Base-by-base conservation (phyloP, 257 asterid genomes). In the Scutellaria barbata region DNA sequence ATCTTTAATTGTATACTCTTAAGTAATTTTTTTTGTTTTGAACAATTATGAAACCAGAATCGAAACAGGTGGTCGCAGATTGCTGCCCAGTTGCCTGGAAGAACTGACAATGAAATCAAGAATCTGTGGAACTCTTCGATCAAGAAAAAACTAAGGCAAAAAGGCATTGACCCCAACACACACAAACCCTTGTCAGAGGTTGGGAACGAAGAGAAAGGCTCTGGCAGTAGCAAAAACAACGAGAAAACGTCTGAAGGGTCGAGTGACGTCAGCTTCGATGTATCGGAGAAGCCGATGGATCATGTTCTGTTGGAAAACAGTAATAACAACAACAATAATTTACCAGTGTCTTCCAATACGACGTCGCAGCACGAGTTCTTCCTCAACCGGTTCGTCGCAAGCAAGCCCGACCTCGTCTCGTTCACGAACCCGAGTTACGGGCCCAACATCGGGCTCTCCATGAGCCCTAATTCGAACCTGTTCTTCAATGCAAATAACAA, bases 71-170 rank as follows among this genome's bases (percentile, higher is more conserved):
- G 98, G 98, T 90, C 98, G 0, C 98, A 93, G 62, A 93, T 93
- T 14, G 96, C 98, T 1, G 89, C 97, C 0, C 90, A 92, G 25
- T 63, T 93, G 69, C 97, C 97, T 0, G 97, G 98, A 37, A 85
- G 98, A 69, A 92, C 98, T 0, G 98, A 92, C 74, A 92, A 92
- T 17, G 98, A 92, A 25, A 92, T 92, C 62, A 92, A 92, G 88
- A 92, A 92, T 57, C 81, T 90, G 0, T 92, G 98, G 98, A 92
- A 92, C 46, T 92, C 98, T 0, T 90, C 97, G 6, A 85, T 92
- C 70, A 92, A 92, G 93, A 92, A 92, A 55, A 92, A 92, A n/a
- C 90, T 92, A 1, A 78, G 95, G 76, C 96, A 87, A 40, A 80
- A 62, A 22, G 98, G 98, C 11, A 93, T 93, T 45, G 98, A 93